Conservation (phyloP, 2,329 filamentous ascomycete genomes). For the Aspergillus vadensis region DNA sequence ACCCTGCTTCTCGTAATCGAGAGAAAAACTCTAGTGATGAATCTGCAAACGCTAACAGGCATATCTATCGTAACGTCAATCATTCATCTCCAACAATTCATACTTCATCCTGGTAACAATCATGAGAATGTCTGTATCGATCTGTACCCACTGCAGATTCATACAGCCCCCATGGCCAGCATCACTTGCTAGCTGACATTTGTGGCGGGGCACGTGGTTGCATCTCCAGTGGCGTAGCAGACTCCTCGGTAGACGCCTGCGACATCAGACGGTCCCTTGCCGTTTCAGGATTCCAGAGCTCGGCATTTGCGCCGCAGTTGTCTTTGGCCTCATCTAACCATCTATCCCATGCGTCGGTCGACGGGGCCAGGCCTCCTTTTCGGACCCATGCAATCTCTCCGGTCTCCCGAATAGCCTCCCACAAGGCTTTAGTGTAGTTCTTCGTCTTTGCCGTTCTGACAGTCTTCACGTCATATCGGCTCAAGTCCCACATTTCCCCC, state of each 20-base stretch:
- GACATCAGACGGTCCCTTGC: neutral
- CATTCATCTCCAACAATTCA: too few relatives aligned
- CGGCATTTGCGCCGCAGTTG: neutral
- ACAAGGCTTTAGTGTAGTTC: conserved; percentile 59
- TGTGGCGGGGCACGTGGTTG: neutral
- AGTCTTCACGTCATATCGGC: conserved; percentile 50
- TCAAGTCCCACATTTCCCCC: conserved; percentile 58
- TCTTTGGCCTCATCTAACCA: conserved; percentile 49
- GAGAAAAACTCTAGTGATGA: too few relatives aligned
- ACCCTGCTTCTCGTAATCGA: too few relatives aligned
- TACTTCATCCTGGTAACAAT: too few relatives aligned
- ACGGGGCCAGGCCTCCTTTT: conserved; percentile 55
- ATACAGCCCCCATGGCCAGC: too few relatives aligned
- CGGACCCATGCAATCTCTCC: conserved; percentile 56
- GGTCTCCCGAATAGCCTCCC: conserved; percentile 61
- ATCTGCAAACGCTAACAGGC: too few relatives aligned
- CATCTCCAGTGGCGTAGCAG: neutral
- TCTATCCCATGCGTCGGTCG: conserved; percentile 54
- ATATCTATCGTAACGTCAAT: too few relatives aligned
- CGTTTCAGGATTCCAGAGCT: neutral
- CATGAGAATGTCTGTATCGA: too few relatives aligned
- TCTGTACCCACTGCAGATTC: too few relatives aligned
- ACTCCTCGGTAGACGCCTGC: neutral
- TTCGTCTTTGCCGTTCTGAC: neutral
- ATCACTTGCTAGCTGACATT: neutral